Conservation (phyloP, 2,329 filamentous ascomycete genomes). For the Cordyceps sp. region DNA sequence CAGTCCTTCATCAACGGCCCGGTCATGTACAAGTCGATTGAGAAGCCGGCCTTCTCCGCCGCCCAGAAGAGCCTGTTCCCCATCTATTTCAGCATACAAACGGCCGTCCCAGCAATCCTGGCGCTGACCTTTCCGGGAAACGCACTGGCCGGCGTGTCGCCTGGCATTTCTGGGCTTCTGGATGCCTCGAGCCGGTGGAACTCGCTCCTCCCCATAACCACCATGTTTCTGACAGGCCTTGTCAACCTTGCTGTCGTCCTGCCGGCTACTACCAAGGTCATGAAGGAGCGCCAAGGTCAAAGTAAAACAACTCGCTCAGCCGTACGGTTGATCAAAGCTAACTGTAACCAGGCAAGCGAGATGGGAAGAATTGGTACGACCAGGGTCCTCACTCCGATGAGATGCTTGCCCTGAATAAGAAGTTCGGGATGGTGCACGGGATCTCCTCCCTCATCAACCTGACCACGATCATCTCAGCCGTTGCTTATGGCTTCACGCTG, state of each 20-base stretch:
- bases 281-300: constrained; percentile 63
- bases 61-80: constrained; percentile 74
- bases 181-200: constrained; percentile 42
- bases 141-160: constrained; percentile 25
- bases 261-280: constrained; percentile 58
- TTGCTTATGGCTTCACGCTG: constrained; percentile 66
- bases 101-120: constrained; percentile 53
- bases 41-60: constrained; percentile 63
- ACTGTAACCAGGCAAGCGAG: constrained; percentile 49
- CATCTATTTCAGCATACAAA: constrained; percentile 76
- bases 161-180: constrained; percentile 37
- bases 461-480: constrained; percentile 46
- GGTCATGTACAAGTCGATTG: constrained; percentile 59
- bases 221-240: constrained; percentile 54
- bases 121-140: constrained; percentile 68
- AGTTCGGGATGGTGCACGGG: constrained; percentile 67
- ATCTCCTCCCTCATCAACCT: constrained; percentile 69
- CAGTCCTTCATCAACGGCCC: constrained; percentile 62
- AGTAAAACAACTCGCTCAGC: constrained; percentile 27
- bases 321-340: too few relatives aligned
- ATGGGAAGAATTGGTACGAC: constrained; percentile 79
- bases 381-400: constrained; percentile 63
- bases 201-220: constrained; percentile 51
- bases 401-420: constrained; percentile 67
- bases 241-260: constrained; percentile 56